Evolutionary conservation across 2,329 filamentous ascomycete genomes (phyloP).

Genomic region (Macrophomina phaseolina): DNA sequence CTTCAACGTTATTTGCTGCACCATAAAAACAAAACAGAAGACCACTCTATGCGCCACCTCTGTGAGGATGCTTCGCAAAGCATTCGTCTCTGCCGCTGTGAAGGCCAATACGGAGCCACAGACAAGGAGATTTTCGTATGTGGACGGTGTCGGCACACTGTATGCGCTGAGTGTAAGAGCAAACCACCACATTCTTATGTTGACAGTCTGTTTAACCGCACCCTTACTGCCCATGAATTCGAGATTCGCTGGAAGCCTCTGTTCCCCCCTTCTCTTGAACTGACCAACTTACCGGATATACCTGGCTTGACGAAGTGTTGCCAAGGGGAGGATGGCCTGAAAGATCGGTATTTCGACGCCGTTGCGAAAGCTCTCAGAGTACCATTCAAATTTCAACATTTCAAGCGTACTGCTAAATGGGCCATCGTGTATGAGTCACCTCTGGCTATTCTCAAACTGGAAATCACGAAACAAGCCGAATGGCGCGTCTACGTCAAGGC

Average conservation of each 20-base stretch:
- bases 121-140: slow-evolving; percentile 54
- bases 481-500: slow-evolving; percentile 58
- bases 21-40: neutral
- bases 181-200: slow-evolving; percentile 59
- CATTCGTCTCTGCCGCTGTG: slow-evolving; percentile 62
- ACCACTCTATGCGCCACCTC: neutral
- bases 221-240: slow-evolving; percentile 50
- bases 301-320: neutral
- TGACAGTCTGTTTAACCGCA: neutral
- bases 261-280: slow-evolving; percentile 34
- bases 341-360: neutral
- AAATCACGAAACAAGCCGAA: slow-evolving; percentile 42
- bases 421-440: slow-evolving; percentile 49
- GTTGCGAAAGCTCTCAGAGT: neutral
- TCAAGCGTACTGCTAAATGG: slow-evolving; percentile 40
- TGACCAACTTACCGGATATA: slow-evolving; percentile 33
- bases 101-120: slow-evolving; percentile 53
- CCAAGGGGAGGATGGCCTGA: neutral
- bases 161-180: slow-evolving; percentile 59
- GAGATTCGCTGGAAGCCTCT: slow-evolving; percentile 45
- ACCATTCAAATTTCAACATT: slow-evolving; percentile 4
- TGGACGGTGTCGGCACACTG: slow-evolving; percentile 59
- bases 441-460: slow-evolving; percentile 47
- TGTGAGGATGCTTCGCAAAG: slow-evolving; percentile 43
- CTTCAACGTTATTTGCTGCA: neutral